Percentiles rank a stretch among this genome's conserved stretches.
Evolutionary conservation across 1,284 basidiomycete species (phyloP).

Genomic region (Cryptococcus sp.): DNA sequence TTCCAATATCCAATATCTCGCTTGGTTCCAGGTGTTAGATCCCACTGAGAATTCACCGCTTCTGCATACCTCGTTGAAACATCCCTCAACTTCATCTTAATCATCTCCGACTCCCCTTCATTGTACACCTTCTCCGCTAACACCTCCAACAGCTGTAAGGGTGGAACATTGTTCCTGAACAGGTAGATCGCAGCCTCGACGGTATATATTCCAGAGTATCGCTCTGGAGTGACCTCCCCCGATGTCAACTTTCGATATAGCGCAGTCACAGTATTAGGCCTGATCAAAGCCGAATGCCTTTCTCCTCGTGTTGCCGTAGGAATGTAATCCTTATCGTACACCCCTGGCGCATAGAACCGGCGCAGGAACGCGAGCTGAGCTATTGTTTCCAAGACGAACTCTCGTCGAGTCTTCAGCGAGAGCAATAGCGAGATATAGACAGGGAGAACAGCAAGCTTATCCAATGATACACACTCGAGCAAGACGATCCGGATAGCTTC

Average conservation of each 20-base stretch:
- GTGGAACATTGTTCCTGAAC: slow-evolving; percentile 20
- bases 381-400: slow-evolving; percentile 14
- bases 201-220: slow-evolving; percentile 4
- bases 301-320: slow-evolving; percentile 11
- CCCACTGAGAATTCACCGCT: slow-evolving; percentile 10
- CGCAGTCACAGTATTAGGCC: slow-evolving; percentile 28
- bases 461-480: slow-evolving; percentile 80
- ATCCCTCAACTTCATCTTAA: slow-evolving; percentile 20
- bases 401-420: slow-evolving; percentile 1
- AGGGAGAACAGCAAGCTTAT: slow-evolving; percentile 73
- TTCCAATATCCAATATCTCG: not conserved
- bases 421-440: slow-evolving; percentile 61
- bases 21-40: slow-evolving; percentile 5
- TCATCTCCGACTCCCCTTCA: not conserved
- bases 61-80: slow-evolving; percentile 17
- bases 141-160: slow-evolving; percentile 17
- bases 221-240: slow-evolving; percentile 1
- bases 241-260: not conserved
- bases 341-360: slow-evolving; percentile 22
- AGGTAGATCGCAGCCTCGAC: slow-evolving; percentile 9
- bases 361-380: slow-evolving; percentile 22
- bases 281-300: slow-evolving; percentile 23
- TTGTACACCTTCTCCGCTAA: slow-evolving; percentile 5
- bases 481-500: slow-evolving; percentile 64
- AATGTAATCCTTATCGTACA: slow-evolving; percentile 23